Base-by-base conservation (phyloP, 148 eudicot genomes). In the Rheum nobile region DNA sequence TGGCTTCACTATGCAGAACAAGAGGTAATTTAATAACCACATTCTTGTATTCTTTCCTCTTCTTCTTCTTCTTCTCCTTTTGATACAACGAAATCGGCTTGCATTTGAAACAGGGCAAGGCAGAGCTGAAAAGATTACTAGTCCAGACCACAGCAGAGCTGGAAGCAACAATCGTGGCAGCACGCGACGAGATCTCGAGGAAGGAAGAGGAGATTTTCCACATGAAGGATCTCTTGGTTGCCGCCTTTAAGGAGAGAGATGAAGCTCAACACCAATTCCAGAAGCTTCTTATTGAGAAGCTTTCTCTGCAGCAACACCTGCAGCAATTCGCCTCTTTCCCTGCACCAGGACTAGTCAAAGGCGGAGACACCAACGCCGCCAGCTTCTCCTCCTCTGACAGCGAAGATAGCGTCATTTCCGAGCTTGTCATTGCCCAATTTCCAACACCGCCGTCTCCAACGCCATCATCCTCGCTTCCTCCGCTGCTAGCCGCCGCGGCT, bases 101-200 rank as follows among this genome's bases (percentile, higher is more conserved):
- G 57, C 35, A 34, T 37, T 79, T 75, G 43, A 19, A 37, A 42
- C 78, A 89, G 90, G 86, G 84, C 7, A 75, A 81, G 79, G 89
- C 79, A 71, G 96, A 93, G 9, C 83, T 93, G 80, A 87, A 85
- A 74, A 85, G 86, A 34, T 79, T 85, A 52, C 72, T 90, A n/a
- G 13, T 86, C 75, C 91, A 90, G 75, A 82, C 93, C 67, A 91
- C 85, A 72, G 75, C 87, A 81, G 97, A 92, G 80, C 74, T 90
- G 8, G 91, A 93, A 73, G 90, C 91, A 3, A 82, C 96, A 44
- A 71, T 87, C 28, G 24, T 85, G 8, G 80, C 86, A 48, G 89
- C 93, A 9, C 93, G 88, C 24, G 96, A 92, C 21, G 91, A 93
- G 71, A 85, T 93, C 31, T 75, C 90, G 75, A 92, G 86, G 76